A percentile compares a stretch with the other conserved stretches of the same genome.
These are phyloP conservation scores for Mesembryanthemum crystallinum DNA, from an alignment of 148 eudicot genomes.

Conservation along the genomic window DNA sequence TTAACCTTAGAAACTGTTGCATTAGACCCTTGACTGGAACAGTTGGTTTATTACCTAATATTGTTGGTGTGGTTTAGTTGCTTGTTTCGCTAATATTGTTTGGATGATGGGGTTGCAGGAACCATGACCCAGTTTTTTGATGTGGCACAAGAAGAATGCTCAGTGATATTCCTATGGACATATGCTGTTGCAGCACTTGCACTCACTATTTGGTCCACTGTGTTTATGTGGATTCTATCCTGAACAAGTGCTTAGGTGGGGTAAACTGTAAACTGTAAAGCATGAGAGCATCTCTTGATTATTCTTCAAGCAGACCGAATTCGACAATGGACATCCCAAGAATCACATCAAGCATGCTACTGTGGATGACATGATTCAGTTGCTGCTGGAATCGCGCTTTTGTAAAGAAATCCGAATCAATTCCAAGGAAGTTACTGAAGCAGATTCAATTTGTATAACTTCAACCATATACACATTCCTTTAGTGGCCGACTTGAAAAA, in stretches of 20 bases:
- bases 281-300: conserved; percentile 3
- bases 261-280: neutral
- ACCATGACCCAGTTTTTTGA: conserved; percentile 47
- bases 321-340: neutral
- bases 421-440: too few relatives aligned
- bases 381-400: too few relatives aligned
- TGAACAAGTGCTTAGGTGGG: conserved; percentile 6
- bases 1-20: too few relatives aligned
- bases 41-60: too few relatives aligned
- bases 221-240: conserved; percentile 41
- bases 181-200: conserved; percentile 39
- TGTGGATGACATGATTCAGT: too few relatives aligned
- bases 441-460: too few relatives aligned
- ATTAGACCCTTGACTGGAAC: too few relatives aligned
- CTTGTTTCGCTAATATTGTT: neutral
- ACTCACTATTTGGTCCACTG: conserved; percentile 45
- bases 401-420: too few relatives aligned
- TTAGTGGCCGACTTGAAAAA: too few relatives aligned
- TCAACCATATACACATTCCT: too few relatives aligned
- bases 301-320: conserved; percentile 12
- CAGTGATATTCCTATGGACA: conserved; percentile 43
- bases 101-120: conserved; percentile 26
- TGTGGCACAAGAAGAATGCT: conserved; percentile 45
- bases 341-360: neutral
- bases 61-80: too few relatives aligned